Evolutionary conservation across 768 basidiomycete species (phyloP).

Genomic region (Rhodosporidiobolus odoratus): DNA sequence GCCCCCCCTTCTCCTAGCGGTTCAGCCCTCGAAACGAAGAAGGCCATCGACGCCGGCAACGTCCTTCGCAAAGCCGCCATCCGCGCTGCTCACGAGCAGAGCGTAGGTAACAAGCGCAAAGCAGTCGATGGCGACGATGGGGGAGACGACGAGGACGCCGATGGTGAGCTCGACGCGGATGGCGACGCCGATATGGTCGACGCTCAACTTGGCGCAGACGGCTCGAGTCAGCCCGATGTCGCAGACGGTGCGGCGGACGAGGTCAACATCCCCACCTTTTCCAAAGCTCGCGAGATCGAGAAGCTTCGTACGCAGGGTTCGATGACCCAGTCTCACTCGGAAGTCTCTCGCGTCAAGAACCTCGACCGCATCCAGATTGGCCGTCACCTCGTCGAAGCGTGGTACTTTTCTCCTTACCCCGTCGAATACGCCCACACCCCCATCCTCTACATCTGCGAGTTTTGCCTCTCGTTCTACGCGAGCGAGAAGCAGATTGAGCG

Average conservation of each 20-base stretch:
- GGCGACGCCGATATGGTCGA: conserved; percentile 35
- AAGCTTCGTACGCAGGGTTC: conserved; percentile 95
- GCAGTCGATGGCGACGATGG: conserved; percentile 31
- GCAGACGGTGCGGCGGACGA: conserved; percentile 33
- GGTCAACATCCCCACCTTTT: conserved; percentile 66
- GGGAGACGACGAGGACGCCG: conserved; percentile 29
- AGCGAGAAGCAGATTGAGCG: conserved; percentile 84
- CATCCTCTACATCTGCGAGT: conserved; percentile 94
- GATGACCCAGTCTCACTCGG: conserved; percentile 97
- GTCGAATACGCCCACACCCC: conserved; percentile 96
- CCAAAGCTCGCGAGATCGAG: conserved; percentile 98
- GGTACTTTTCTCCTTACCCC: conserved; percentile 99
- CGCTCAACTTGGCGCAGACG: conserved; percentile 55
- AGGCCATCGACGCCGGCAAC: conserved; percentile 33
- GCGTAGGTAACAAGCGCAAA: conserved; percentile 40
- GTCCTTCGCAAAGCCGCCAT: conserved; percentile 40
- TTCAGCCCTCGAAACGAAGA: conserved; percentile 40
- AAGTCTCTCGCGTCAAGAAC: conserved; percentile 97
- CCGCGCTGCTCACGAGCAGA: conserved; percentile 48
- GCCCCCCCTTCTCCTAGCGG: not conserved
- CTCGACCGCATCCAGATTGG: conserved; percentile 95
- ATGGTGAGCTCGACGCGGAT: conserved; percentile 27
- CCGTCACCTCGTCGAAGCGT: conserved; percentile 94
- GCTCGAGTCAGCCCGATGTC: conserved; percentile 46
- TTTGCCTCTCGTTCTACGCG: conserved; percentile 89